Evolutionary conservation across 331 rosid species (phyloP).

Genomic region (Prunus yedoensis): DNA sequence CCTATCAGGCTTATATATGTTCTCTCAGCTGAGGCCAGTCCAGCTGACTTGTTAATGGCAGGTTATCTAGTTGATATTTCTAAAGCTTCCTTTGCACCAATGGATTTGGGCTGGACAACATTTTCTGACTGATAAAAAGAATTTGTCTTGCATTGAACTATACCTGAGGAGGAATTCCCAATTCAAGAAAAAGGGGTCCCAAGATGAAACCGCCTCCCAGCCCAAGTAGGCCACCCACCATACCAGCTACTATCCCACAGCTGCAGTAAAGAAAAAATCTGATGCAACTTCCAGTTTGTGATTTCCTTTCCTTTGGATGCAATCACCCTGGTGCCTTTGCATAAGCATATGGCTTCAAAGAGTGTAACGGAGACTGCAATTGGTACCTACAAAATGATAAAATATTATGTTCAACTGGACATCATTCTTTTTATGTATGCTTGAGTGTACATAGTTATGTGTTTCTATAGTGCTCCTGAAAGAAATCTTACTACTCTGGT

Average conservation of each 20-base stretch:
- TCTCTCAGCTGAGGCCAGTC: no score
- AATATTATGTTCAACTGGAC: slow-evolving; percentile 1
- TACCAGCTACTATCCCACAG: slow-evolving; percentile 70
- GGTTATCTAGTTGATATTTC: no score
- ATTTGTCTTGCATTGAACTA: neutral
- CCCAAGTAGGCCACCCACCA: slow-evolving; percentile 79
- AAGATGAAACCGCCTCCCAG: slow-evolving; percentile 77
- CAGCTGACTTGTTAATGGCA: no score
- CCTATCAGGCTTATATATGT: neutral
- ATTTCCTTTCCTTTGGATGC: slow-evolving; percentile 75
- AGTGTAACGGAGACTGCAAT: slow-evolving; percentile 61
- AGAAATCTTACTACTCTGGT: neutral
- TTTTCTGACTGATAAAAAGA: no score
- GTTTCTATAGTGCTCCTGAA: no score
- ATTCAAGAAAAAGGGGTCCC: slow-evolving; percentile 76
- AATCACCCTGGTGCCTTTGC: slow-evolving; percentile 68
- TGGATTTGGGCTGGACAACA: no score
- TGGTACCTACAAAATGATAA: slow-evolving; percentile 46
- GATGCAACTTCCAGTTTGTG: slow-evolving; percentile 69
- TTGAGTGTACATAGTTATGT: no score
- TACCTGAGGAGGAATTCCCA: slow-evolving; percentile 87
- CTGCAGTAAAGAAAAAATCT: slow-evolving; percentile 53
- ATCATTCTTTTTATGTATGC: no score
- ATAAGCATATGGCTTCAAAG: slow-evolving; percentile 63
- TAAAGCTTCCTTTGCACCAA: no score